Evolutionary conservation across 1,284 basidiomycete genomes (phyloP).

Genomic region (Ceratorhiza oryzae-sativae): DNA sequence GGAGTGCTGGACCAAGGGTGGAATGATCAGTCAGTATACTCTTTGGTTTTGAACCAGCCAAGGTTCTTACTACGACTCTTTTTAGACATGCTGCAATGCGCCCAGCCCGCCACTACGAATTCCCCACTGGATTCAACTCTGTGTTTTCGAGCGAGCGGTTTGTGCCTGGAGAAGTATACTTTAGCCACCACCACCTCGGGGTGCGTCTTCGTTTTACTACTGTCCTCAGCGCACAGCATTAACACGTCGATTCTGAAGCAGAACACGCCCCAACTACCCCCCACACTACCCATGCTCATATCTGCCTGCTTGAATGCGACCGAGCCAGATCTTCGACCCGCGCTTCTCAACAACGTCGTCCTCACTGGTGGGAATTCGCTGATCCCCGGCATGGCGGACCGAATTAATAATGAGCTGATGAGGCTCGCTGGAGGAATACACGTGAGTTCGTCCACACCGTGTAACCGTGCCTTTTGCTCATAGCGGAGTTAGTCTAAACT

Average conservation of each 20-base stretch:
- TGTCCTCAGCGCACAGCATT: conserved; percentile 20
- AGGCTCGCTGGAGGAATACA: conserved; percentile 80
- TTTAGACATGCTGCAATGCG: conserved; percentile 62
- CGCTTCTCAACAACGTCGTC: conserved; percentile 91
- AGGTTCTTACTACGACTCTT: too few species aligned
- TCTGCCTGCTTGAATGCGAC: conserved; percentile 81
- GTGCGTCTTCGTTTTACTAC: conserved; percentile 57
- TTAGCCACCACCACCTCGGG: conserved; percentile 79
- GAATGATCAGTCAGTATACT: conserved; percentile 76
- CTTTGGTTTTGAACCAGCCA: too few species aligned
- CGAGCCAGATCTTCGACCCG: conserved; percentile 90
- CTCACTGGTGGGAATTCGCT: conserved; percentile 91
- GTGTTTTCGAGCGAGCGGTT: conserved; percentile 86
- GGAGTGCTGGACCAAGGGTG: conserved; percentile 86
- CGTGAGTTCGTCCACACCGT: conserved; percentile 26
- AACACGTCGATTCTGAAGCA: conserved; percentile 37
- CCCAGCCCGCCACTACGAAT: conserved; percentile 82
- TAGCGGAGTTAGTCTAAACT: conserved; percentile 52
- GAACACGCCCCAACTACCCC: conserved; percentile 64
- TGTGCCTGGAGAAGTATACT: conserved; percentile 88
- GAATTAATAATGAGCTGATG: conserved; percentile 81
- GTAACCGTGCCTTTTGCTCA: conserved; percentile 47
- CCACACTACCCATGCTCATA: conserved; percentile 80
- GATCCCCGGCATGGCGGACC: conserved; percentile 85
- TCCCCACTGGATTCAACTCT: conserved; percentile 92